Evolutionary conservation across 495 filamentous ascomycete genomes (phyloP).

Genomic region (Hypoxylon intermedium): DNA sequence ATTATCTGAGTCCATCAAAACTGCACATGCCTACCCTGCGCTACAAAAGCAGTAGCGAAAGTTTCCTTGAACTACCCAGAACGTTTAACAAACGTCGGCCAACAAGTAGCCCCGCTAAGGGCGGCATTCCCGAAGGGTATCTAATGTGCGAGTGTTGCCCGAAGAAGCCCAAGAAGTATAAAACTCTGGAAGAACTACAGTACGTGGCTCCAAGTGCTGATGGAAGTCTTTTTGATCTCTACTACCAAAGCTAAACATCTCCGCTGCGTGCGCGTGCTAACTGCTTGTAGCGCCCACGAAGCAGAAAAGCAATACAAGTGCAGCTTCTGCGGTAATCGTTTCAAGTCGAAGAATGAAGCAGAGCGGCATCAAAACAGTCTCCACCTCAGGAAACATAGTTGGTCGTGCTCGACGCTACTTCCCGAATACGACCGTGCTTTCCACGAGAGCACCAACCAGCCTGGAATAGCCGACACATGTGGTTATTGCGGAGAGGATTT

Average conservation of each 20-base stretch:
- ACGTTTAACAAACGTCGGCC: slow-evolving; percentile 20
- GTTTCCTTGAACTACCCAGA: slow-evolving; percentile 36
- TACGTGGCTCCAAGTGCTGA: slow-evolving; percentile 50
- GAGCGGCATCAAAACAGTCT: slow-evolving; percentile 89
- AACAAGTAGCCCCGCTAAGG: not conserved
- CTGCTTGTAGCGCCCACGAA: slow-evolving; percentile 59
- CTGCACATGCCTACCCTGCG: slow-evolving; percentile 20
- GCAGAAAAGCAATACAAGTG: slow-evolving; percentile 85
- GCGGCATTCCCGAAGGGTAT: not conserved
- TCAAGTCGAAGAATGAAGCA: slow-evolving; percentile 91
- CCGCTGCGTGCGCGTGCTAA: not conserved
- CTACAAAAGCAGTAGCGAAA: slow-evolving; percentile 39
- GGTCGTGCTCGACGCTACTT: slow-evolving; percentile 74
- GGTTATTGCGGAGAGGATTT: slow-evolving; percentile 89
- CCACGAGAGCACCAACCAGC: slow-evolving; percentile 61
- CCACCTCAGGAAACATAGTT: slow-evolving; percentile 82
- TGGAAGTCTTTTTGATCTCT: not conserved
- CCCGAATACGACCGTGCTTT: slow-evolving; percentile 65
- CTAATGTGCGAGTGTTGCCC: slow-evolving; percentile 84
- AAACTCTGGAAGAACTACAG: slow-evolving; percentile 73
- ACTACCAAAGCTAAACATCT: not conserved
- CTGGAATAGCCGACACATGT: slow-evolving; percentile 68
- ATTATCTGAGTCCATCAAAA: slow-evolving; percentile 21
- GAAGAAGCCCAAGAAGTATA: slow-evolving; percentile 84
- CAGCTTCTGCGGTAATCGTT: slow-evolving; percentile 78